Evolutionary conservation across 208 protist genomes (phyloP), one percentile per base, ranked within the genome.

Genomic region (Strigomonas culicis): DNA sequence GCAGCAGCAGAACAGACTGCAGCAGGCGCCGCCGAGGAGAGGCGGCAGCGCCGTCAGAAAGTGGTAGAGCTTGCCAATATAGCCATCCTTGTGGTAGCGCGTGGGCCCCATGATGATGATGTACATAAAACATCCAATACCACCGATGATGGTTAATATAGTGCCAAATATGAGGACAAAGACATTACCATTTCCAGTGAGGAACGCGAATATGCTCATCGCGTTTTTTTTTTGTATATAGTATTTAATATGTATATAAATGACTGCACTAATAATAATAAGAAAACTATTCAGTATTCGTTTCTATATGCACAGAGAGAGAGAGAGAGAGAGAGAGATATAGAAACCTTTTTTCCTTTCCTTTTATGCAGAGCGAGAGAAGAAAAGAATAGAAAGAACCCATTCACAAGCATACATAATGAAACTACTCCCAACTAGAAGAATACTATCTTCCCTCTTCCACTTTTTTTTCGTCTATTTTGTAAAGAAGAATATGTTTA

Each of bases 21-120:
- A 82, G 49, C 75, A 86, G 61, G 66, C 77, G 25, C 81, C 82
- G 24, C 79, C 63, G 30, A 74, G 62, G 36, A 73, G 50, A 10
- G 60, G 32, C 1, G 86, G 88, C 22, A 77, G 55, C 0, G 32
- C 28, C 28, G 60, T 67, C 17, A 94, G 21, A 19, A 61, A 51
- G 19, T 63, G 44, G 63, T 97, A 75, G 24, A 84, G 25, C 31
- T 65, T 72, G 31, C 93, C 93, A 24, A 97, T 70, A 61, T 78
- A 65, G 36, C 93, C 90, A 63, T 95, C 78, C 34, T 86, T 85
- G 71, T 97, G 90, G 60, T 87, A 96, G 46, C 80, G 79, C 0
- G 88, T 91, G 3, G 85, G 86, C 2, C 92, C 92, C 86, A 95
- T 94, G 49, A 96, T 93, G 27, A 90, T 72, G 44, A 96, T 75